Base-by-base conservation (phyloP, 768 basidiomycete genomes). In the Rhodotorula babjevae region DNA sequence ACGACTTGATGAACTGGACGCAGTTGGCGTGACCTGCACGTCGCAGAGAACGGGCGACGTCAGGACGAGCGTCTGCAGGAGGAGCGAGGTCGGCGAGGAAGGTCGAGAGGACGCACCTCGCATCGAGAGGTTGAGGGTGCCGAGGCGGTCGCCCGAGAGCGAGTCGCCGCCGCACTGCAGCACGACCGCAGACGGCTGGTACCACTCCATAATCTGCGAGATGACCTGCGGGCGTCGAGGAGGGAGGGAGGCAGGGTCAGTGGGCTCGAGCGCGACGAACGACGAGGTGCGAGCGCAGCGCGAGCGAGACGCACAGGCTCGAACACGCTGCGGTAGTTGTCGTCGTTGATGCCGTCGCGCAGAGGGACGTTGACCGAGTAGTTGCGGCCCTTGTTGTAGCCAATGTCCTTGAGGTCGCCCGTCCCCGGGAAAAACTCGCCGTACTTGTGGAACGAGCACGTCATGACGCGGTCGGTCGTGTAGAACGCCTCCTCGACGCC, bases 401-500 rank as follows among this genome's bases (percentile, higher is more conserved):
- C 94, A 56, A 90, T 87, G 79, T 98, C 95, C 91, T 94, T 86
- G 53, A 96, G 84, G 81, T 96, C 94, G n/a, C 96, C 96, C 12
- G 96, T 99, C 55, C 96, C 96, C 40, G 96, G 96, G 82, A 99
- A 99, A 82, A 90, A 99, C 81, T 99, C 96, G 47, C 96, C 96
- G 75, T 97, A 99, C 81, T 98, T 97, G 81, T 99, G 96, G 82
- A 98, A 96, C 77, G 91, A 93, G 79, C 89, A 89, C 0, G 95
- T 98, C 96, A 98, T 98, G 68, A 99, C 96, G 57, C 96, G 86
- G 80, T 99, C 95, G 31, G 96, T 98, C 8, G 93, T 94, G 81
- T 98, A 99, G 81, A 99, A 99, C 0, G 96, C 96, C 82, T 99
- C 96, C 80, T 99, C 96, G 33, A 99, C 96, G 56, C 96, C 96